phyloP scores from a whole-genome alignment of 1,284 basidiomycete species.

The Trichosporon sp. region DNA sequence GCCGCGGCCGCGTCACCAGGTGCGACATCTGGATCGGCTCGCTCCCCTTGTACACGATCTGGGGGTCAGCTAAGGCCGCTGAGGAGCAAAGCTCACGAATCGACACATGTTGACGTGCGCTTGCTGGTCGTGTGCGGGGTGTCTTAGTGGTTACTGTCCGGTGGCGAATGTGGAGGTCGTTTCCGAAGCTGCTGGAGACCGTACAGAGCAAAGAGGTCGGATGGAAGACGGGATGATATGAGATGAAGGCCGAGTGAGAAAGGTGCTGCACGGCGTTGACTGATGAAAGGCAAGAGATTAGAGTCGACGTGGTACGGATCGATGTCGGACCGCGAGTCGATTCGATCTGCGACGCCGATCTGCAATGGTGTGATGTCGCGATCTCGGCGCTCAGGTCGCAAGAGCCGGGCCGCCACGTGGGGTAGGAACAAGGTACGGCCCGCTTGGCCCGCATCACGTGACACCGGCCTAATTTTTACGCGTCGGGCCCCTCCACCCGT shows the following conservation, averaged over 20 bases:
- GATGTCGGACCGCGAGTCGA: not conserved
- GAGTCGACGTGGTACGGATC: not conserved
- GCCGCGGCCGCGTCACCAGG: constrained; percentile 83
- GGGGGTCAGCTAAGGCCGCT: not conserved
- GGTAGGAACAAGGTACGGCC: not conserved
- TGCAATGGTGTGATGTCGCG: not conserved
- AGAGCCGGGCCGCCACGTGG: not conserved
- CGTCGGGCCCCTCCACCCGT: not conserved
- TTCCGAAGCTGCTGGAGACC: not conserved
- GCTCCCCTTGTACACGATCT: constrained; percentile 74
- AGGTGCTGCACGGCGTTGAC: too few species aligned
- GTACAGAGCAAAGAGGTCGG: too few species aligned
- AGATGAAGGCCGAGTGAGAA: not conserved
- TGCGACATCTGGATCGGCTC: constrained; percentile 82
- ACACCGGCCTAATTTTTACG: not conserved
- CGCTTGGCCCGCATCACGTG: not conserved
- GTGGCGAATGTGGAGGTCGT: constrained; percentile 4
- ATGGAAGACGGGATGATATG: too few species aligned
- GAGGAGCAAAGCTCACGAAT: constrained; percentile 54
- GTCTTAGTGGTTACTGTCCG: not conserved
- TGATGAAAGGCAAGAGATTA: not conserved
- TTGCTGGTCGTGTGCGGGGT: not conserved
- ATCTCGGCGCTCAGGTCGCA: not conserved
- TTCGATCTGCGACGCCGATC: not conserved
- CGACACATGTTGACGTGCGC: constrained; percentile 61